phyloP scores from a whole-genome alignment of 2,329 filamentous ascomycete genomes.

The Eurotiales sp. region DNA sequence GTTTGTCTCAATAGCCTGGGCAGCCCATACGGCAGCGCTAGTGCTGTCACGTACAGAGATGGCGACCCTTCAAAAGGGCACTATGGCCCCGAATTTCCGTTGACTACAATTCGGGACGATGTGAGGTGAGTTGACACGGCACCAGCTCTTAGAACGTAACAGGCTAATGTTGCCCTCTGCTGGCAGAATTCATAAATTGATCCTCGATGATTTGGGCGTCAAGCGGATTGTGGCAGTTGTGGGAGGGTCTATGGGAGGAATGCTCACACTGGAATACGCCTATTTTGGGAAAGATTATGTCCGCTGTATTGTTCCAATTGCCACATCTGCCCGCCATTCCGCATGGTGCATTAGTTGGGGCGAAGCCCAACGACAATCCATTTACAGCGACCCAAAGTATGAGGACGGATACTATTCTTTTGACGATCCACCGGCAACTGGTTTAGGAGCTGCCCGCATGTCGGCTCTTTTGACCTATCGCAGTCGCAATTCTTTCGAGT shows the following conservation, averaged over 20 bases:
- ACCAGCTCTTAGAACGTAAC: not conserved
- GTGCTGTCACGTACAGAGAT: conserved; percentile 71
- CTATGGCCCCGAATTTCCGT: conserved; percentile 93
- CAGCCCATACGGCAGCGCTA: conserved; percentile 54
- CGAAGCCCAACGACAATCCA: conserved; percentile 60
- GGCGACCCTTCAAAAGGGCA: conserved; percentile 68
- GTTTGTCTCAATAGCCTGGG: conserved; percentile 54
- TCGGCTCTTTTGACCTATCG: conserved; percentile 92
- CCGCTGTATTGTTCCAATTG: conserved; percentile 52
- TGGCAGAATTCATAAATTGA: conserved; percentile 50
- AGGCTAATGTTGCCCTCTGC: not conserved
- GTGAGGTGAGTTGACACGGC: conserved; percentile 66
- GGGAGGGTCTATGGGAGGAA: conserved; percentile 58
- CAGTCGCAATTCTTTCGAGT: conserved; percentile 94
- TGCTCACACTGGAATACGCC: conserved; percentile 55
- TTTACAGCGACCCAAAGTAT: conserved; percentile 98
- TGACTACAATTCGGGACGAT: conserved; percentile 93
- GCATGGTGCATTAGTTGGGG: conserved; percentile 60
- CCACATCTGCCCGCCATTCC: conserved; percentile 54
- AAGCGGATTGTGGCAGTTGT: conserved; percentile 53
- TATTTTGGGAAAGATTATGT: conserved; percentile 69
- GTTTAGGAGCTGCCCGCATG: conserved; percentile 93
- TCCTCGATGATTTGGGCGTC: conserved; percentile 54
- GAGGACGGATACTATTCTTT: conserved; percentile 94
- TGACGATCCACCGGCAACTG: conserved; percentile 78